Percentiles rank a stretch among this genome's conserved stretches.
Conservation (phyloP, 2,329 filamentous ascomycete species). For the Zasmidium angulare region DNA sequence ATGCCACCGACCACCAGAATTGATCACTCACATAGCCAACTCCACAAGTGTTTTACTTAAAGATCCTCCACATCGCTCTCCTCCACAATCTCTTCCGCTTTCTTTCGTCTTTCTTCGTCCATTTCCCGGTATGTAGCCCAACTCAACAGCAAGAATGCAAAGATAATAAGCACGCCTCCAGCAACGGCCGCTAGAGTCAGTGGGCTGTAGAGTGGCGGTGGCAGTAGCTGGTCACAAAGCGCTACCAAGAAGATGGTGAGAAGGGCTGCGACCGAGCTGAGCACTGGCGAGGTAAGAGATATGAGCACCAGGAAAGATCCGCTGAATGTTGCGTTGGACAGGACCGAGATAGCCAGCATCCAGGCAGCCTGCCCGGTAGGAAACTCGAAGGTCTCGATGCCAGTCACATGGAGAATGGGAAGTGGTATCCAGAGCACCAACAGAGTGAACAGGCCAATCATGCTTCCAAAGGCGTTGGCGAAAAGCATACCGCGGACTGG, state of each 20-base stretch:
- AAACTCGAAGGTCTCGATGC: conserved; percentile 78
- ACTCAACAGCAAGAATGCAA: conserved; percentile 80
- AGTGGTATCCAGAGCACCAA: conserved; percentile 88
- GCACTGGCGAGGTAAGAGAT: conserved; percentile 84
- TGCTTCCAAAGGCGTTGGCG: conserved; percentile 84
- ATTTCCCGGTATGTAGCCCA: conserved; percentile 95
- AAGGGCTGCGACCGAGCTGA: conserved; percentile 81
- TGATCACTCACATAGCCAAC: too few species aligned
- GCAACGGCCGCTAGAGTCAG: conserved; percentile 72
- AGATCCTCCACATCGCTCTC: conserved; percentile 46
- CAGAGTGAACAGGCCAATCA: conserved; percentile 85
- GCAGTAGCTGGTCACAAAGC: conserved; percentile 83
- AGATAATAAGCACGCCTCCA: conserved; percentile 84
- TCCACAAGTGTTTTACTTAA: background rate
- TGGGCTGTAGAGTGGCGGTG: conserved; percentile 64
- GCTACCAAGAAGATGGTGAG: conserved; percentile 97
- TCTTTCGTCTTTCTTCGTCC: conserved; percentile 73
- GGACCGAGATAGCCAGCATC: conserved; percentile 75
- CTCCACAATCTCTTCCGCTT: conserved; percentile 41
- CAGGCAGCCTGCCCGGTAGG: conserved; percentile 75
- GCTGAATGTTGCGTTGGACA: conserved; percentile 88
- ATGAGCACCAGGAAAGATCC: conserved; percentile 93
- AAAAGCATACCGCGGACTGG: conserved; percentile 93
- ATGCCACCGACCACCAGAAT: too few species aligned
- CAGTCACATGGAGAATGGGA: conserved; percentile 75